Conservation (phyloP, 2,329 filamentous ascomycete genomes). For the Sclerotiophoma versabilis region DNA sequence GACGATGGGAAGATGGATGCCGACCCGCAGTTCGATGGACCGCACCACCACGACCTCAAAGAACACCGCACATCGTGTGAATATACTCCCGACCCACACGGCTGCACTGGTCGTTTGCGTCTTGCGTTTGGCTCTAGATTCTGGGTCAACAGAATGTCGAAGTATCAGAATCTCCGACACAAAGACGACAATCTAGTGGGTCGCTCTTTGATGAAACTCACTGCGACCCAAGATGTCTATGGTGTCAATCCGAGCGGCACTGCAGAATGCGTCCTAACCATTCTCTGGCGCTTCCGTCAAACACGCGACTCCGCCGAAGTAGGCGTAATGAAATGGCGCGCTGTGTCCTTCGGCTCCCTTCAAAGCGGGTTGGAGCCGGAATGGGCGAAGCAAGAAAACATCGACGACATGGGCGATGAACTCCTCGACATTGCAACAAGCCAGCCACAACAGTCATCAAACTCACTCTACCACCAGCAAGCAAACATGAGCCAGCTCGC, state of each 20-base stretch:
- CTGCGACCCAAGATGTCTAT: constrained; percentile 53
- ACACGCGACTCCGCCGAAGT: constrained; percentile 32
- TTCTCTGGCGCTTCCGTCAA: constrained; percentile 51
- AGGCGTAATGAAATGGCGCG: constrained; percentile 47
- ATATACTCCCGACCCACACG: constrained; percentile 22
- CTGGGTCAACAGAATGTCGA: constrained; percentile 51
- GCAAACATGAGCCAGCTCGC: constrained; percentile 22
- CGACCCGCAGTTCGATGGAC: constrained; percentile 33
- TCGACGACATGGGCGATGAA: constrained; percentile 18
- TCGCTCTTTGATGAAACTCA: constrained; percentile 46
- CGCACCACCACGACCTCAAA: constrained; percentile 25
- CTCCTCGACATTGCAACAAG: background rate
- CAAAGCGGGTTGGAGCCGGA: constrained; percentile 14
- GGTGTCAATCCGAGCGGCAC: constrained; percentile 38
- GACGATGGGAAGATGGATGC: constrained; percentile 34
- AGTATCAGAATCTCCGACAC: constrained; percentile 31
- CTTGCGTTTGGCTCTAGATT: constrained; percentile 53
- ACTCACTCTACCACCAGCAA: constrained; percentile 25
- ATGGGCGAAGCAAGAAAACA: constrained; percentile 25
- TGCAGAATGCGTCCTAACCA: constrained; percentile 41
- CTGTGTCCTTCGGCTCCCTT: constrained; percentile 31
- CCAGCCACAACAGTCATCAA: background rate
- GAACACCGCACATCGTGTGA: constrained; percentile 34
- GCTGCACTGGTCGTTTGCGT: constrained; percentile 32
- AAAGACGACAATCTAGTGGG: constrained; percentile 38